Conservation (phyloP, 1,284 basidiomycete genomes). For the Leucoagaricus sp. region DNA sequence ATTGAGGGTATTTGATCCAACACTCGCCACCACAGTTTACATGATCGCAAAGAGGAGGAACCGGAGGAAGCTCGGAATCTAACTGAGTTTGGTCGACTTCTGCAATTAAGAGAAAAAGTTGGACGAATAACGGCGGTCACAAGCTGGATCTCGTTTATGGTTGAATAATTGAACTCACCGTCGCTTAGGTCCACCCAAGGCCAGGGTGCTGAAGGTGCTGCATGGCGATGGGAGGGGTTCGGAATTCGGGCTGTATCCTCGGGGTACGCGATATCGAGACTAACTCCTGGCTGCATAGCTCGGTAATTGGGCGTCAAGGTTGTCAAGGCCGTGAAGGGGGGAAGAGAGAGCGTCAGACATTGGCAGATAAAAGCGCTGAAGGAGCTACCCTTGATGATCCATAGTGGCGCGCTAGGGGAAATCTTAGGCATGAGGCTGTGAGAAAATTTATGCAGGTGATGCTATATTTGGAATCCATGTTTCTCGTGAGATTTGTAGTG, state of each 20-base stretch:
- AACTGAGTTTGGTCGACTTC: conserved; percentile 35
- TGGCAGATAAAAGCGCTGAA: neutral
- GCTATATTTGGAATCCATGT: too few relatives aligned
- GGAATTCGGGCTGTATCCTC: conserved; percentile 18
- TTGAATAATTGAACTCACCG: conserved; percentile 23
- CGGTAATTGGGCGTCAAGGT: neutral
- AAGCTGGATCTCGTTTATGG: neutral
- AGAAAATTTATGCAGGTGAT: too few relatives aligned
- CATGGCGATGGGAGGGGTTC: conserved; percentile 32
- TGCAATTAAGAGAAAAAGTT: conserved; percentile 18
- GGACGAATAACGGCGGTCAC: conserved; percentile 13
- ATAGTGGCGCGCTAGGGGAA: too few relatives aligned
- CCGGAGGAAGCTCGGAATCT: conserved; percentile 33
- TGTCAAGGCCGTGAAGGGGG: neutral
- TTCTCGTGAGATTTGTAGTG: too few relatives aligned
- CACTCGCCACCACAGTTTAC: conserved; percentile 30
- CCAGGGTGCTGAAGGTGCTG: conserved; percentile 34
- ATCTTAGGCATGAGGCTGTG: too few relatives aligned
- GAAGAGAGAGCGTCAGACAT: neutral
- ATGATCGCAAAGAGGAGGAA: conserved; percentile 41
- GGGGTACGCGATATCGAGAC: neutral
- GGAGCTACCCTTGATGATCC: neutral
- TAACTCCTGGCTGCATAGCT: neutral
- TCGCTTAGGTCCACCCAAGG: conserved; percentile 40
- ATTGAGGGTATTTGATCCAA: conserved; percentile 48